A percentile compares a stretch with the other conserved stretches of the same genome.
These are phyloP conservation scores for Plasmodium adleri DNA, from an alignment of 169 alveolate species.

Conservation along the genomic window DNA sequence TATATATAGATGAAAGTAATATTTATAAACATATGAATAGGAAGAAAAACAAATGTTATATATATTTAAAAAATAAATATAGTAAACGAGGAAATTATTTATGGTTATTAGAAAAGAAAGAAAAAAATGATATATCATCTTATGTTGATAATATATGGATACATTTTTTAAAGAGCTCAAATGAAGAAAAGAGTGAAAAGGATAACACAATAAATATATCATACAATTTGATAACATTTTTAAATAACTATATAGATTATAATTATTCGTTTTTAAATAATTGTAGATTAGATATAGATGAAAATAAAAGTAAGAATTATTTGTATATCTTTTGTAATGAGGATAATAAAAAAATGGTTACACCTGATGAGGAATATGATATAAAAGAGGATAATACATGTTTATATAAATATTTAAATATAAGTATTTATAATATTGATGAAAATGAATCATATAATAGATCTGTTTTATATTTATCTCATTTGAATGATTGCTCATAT, in stretches of 20 bases:
- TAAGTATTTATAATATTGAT: slow-evolving; percentile 19
- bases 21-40: neutral
- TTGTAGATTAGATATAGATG: neutral
- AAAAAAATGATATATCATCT: neutral
- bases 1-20: neutral
- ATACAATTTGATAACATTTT: neutral
- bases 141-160: neutral
- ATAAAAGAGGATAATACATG: slow-evolving; percentile 2
- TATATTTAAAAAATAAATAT: slow-evolving; percentile 2
- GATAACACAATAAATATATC: neutral
- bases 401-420: slow-evolving; percentile 12
- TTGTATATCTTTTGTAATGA: slow-evolving; percentile 2
- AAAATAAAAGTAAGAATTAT: slow-evolving; percentile 20
- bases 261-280: slow-evolving; percentile 47
- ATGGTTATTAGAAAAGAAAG: slow-evolving; percentile 3
- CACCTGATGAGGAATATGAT: neutral
- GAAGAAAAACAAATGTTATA: neutral
- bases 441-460: neutral
- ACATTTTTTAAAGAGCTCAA: neutral
- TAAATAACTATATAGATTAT: slow-evolving; percentile 31
- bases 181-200: neutral
- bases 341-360: neutral
- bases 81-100: slow-evolving; percentile 6
- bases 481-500: neutral
- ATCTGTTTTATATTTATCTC: neutral